Evolutionary conservation across 495 filamentous ascomycete genomes (phyloP).

Genomic region (Hypomontagnella monticulosa): DNA sequence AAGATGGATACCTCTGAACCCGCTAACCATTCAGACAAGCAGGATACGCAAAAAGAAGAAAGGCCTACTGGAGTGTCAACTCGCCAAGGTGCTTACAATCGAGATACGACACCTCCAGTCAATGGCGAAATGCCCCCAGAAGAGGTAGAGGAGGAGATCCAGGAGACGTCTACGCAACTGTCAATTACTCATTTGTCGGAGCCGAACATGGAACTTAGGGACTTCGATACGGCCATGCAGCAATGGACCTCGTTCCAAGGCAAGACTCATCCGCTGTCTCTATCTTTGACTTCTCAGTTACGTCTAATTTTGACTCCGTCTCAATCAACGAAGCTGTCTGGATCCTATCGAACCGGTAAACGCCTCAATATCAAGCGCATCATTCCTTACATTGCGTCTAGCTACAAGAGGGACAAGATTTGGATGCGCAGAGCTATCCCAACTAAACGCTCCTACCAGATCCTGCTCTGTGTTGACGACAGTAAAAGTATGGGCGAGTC

Average conservation of each 20-base stretch:
- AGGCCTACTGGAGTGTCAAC: conserved; percentile 58
- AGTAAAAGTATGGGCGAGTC: conserved; percentile 88
- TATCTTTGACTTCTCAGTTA: conserved; percentile 89
- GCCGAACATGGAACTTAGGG: conserved; percentile 46
- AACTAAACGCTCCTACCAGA: conserved; percentile 92
- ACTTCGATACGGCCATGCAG: conserved; percentile 70
- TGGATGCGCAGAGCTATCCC: conserved; percentile 96
- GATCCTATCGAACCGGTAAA: conserved; percentile 97
- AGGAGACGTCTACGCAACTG: conserved; percentile 77
- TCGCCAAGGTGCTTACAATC: conserved; percentile 56
- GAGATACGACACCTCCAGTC: conserved; percentile 34
- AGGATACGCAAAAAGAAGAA: conserved; percentile 53
- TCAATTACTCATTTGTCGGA: conserved; percentile 74
- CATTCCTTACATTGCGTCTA: conserved; percentile 96
- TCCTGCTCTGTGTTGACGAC: conserved; percentile 97
- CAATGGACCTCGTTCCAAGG: conserved; percentile 88
- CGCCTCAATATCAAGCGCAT: conserved; percentile 99
- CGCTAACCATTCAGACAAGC: conserved; percentile 49
- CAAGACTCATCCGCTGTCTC: conserved; percentile 83
- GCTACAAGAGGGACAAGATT: conserved; percentile 99
- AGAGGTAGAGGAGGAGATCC: conserved; percentile 66
- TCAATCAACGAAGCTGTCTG: conserved; percentile 93
- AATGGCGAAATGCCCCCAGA: conserved; percentile 31
- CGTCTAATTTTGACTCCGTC: conserved; percentile 95
- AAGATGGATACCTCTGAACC: conserved; percentile 49